A percentile compares a stretch with the other conserved stretches of the same genome.
phyloP scores from a whole-genome alignment of 148 eudicot genomes.

The Silene conica region DNA sequence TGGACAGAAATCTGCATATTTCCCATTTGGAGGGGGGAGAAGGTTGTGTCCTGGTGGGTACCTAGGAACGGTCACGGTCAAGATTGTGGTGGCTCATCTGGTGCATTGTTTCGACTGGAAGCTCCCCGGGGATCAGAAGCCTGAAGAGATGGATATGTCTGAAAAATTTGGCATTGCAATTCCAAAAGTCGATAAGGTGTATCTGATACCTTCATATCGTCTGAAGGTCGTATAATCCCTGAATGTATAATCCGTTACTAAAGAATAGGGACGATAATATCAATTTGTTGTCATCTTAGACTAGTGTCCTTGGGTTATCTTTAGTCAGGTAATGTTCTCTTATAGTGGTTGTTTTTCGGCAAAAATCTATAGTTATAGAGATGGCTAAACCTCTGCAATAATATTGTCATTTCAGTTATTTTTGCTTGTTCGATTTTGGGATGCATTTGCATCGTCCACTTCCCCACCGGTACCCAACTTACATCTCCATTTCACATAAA shows the following conservation, averaged over 20 bases:
- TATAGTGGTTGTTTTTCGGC: too few species aligned
- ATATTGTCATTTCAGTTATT: too few species aligned
- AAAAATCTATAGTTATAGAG: too few species aligned
- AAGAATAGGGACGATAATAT: too few species aligned
- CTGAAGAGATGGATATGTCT: constrained; percentile 15
- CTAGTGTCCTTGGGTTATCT: too few species aligned
- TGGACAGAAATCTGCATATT: constrained; percentile 5
- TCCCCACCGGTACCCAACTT: too few species aligned
- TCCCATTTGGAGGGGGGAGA: constrained; percentile 19
- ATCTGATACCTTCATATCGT: constrained; percentile 13
- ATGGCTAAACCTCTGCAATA: too few species aligned
- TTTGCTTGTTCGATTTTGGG: too few species aligned
- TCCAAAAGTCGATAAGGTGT: not conserved
- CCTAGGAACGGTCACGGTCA: constrained; percentile 3
- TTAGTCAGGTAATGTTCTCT: too few species aligned
- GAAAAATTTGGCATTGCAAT: constrained; percentile 13
- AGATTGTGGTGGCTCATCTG: constrained; percentile 8
- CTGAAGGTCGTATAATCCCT: not conserved
- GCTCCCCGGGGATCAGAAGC: constrained; percentile 14
- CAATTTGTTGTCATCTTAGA: too few species aligned
- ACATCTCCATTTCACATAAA: too few species aligned
- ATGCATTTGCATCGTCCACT: too few species aligned
- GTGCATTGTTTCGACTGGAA: constrained; percentile 22
- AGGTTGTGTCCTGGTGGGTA: constrained; percentile 18
- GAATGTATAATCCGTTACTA: not conserved